Base-by-base conservation (phyloP, 768 basidiomycete genomes). In the Harrya chromipes region DNA sequence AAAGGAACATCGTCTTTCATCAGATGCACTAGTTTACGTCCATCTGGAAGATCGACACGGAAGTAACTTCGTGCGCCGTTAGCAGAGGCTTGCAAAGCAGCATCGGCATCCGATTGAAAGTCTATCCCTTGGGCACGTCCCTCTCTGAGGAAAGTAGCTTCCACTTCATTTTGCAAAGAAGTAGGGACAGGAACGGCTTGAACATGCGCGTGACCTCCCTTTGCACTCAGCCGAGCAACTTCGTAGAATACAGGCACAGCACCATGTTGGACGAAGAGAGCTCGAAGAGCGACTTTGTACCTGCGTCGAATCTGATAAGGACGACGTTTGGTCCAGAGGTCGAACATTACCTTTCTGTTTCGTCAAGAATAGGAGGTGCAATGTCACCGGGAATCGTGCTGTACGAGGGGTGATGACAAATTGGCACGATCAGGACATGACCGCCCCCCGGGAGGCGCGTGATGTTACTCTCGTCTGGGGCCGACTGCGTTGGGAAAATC, bases 151-250 rank as follows among this genome's bases (percentile, higher is more conserved):
- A 98, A 97, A 11, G 82, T 76, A 11, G 78, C 71, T 64, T 87
- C 87, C 11, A 95, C 79, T 50, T 79, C 73, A 41, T 79, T 74
- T 54, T 81, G 70, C 34, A 90, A 65, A 36, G 74, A 74, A n/a
- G 68, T 54, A 0, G 93, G 91, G 6, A 94, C 67, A 21, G 94
- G 90, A 1, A 91, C 79, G 31, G 79, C 84, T 65, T 98, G 97
- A 8, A 97, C 74, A 68, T 98, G 95, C 13, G 93, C 94, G 62
- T 99, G 97, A 0, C 94, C 95, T 10, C 93, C 94, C 68, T 88
- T 89, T 3, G 85, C 81, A 49, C 81, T 81, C 37, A 93, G 66
- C 8, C 94, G 80, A 12, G 86, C 90, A 19, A 97, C 84, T 70
- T 98, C 97, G 59, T 94, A 97, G 34, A 82, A 75, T 23, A 98